Conservation (phyloP, 805 yeast genomes). For the Saturnispora mendoncae region DNA sequence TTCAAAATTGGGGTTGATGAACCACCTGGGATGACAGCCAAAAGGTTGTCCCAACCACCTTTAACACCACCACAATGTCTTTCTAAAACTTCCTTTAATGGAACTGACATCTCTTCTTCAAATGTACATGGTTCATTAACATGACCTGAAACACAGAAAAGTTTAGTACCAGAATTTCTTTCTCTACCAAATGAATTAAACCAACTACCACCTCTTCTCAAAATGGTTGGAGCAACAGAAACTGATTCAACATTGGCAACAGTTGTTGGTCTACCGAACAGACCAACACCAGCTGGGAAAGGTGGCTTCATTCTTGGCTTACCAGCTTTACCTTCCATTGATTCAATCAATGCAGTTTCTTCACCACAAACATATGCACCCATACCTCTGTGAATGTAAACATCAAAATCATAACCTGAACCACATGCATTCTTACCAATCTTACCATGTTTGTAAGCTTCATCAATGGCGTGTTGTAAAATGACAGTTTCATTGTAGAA, state of each 20-base stretch:
- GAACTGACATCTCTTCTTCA: slow-evolving; percentile 90
- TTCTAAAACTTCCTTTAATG: slow-evolving; percentile 72
- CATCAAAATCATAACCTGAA: slow-evolving; percentile 75
- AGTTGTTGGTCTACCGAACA: slow-evolving; percentile 85
- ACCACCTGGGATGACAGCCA: slow-evolving; percentile 87
- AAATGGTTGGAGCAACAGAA: slow-evolving; percentile 81
- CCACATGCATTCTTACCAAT: slow-evolving; percentile 84
- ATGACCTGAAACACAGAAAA: slow-evolving; percentile 82
- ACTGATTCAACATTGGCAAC: slow-evolving; percentile 90
- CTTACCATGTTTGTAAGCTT: slow-evolving; percentile 73
- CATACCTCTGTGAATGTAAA: slow-evolving; percentile 84
- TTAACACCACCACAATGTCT: slow-evolving; percentile 85
- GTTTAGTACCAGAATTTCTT: slow-evolving; percentile 74
- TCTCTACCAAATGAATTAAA: slow-evolving; percentile 77
- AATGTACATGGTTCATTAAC: slow-evolving; percentile 90
- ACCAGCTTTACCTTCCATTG: slow-evolving; percentile 87
- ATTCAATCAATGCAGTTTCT: slow-evolving; percentile 83
- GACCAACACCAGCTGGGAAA: slow-evolving; percentile 90
- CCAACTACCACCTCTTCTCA: slow-evolving; percentile 87
- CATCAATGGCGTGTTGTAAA: slow-evolving; percentile 76
- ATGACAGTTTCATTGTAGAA: slow-evolving; percentile 72
- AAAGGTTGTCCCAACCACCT: slow-evolving; percentile 89
- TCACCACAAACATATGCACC: slow-evolving; percentile 93
- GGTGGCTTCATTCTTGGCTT: slow-evolving; percentile 93
- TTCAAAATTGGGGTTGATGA: slow-evolving; percentile 80